A percentile compares a stretch with the other conserved stretches of the same genome.
Evolutionary conservation across 2,329 filamentous ascomycete species (phyloP).

Genomic region (Fusarium drepaniforme): DNA sequence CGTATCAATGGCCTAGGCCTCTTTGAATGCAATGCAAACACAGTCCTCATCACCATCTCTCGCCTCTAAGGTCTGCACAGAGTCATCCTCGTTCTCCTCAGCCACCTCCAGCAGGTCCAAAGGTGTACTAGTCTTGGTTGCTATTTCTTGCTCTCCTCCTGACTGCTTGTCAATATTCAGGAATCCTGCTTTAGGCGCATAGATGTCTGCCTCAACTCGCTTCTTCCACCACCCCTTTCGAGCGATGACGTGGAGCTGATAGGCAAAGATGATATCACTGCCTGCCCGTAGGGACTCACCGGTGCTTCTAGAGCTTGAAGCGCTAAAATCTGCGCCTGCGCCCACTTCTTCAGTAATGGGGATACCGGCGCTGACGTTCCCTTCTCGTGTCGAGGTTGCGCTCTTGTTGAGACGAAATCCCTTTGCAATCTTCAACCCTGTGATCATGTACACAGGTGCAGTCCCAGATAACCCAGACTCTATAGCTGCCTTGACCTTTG

Average conservation of each 20-base stretch:
- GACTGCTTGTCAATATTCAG: background rate
- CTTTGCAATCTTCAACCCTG: too few species aligned
- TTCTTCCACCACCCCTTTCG: background rate
- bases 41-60: background rate
- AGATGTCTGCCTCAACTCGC: background rate
- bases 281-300: background rate
- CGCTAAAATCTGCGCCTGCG: background rate
- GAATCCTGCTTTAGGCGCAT: background rate
- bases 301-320: background rate
- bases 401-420: too few species aligned
- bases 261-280: background rate
- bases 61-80: background rate
- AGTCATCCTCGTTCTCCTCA: background rate
- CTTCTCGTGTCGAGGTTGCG: too few species aligned
- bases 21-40: background rate
- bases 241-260: background rate
- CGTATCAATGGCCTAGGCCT: background rate
- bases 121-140: background rate
- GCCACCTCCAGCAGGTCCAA: too few species aligned
- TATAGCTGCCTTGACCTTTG: too few species aligned
- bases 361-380: background rate
- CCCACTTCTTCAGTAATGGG: background rate
- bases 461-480: too few species aligned
- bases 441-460: too few species aligned
- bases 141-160: background rate